Evolutionary conservation across 768 basidiomycete genomes (phyloP), one percentile per base, ranked within the genome.

Genomic region (Tylopilus rubrobrunneus): DNA sequence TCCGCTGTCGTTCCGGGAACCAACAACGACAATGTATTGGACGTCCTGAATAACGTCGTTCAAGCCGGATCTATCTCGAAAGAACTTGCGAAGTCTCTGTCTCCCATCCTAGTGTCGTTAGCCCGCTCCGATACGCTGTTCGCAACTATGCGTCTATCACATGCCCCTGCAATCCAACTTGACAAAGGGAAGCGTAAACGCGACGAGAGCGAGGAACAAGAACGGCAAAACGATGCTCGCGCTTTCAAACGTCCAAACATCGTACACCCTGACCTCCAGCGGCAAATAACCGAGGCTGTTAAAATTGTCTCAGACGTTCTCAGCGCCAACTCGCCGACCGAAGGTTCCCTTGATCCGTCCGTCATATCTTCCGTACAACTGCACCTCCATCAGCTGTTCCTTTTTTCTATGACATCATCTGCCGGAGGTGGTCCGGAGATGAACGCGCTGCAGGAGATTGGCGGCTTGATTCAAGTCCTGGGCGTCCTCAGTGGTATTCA

Each of bases 401-500:
- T 89, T 28, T 92, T 91, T 65, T 81, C 85, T 1, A 83, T 89
- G 53, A 90, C 86, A 11, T 87, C 84, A 34, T 83, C 83, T 12
- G 69, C 80, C 7, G 69, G 73, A 27, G 77, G 76, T 27, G 83
- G 80, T 29, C 72, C 65, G 45, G 78, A 78, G 48, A 81, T 78
- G 72, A 78, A 79, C 52, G 73, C 76, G 1, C 71, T 91, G 1
- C 87, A 88, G 64, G 89, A 92, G 67, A 80, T 91, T 39, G 81
- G 84, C 41, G 87, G 86, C n/a, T 76, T 92, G 49, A 87, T 91
- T 52, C 89, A 91, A 61, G 86, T 90, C 57, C 78, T 92, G 42
- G 88, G 88, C 19, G 85, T 91, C 33, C 78, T 92, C 54, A 87
- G 84, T 56, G 87, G 85, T 2, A 84, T 89, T 41, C 86, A 83